Evolutionary conservation across 2,329 filamentous ascomycete genomes (phyloP), one percentile per base, ranked within the genome.

Genomic region (Fusarium humuli): DNA sequence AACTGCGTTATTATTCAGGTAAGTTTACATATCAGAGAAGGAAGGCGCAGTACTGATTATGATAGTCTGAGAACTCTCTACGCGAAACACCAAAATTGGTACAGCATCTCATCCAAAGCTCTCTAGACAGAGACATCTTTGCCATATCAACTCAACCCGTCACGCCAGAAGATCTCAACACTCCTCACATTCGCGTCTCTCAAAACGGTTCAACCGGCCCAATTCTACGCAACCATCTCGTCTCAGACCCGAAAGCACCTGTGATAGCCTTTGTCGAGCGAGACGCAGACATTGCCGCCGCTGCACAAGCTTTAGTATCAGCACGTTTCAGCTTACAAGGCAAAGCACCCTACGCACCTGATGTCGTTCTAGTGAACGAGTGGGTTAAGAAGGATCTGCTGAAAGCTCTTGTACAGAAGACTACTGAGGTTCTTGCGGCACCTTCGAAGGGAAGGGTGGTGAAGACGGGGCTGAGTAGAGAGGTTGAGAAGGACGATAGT

Each of bases 371-470:
- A 0, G 72, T 74, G 2, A 74, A 74, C 4, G 72, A 74, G 18
- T 74, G 63, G 58, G 67, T 73, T 6, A 74, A 73, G 45, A 74
- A 70, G 13, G 72, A 74, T 6, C 27, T 74, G 6, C n/a, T 72
- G 5, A 41, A 65, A 0, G 61, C 68, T 2, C 63, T 70, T 2
- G 58, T 71, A 0, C 68, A 69, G 7, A 58, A 70, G 8, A 69
- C 55, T 6, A 71, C 68, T 1, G 58, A 68, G 3, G 61, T 69
- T 0, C 8, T 68, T 0, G 40, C 63, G 0, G 53, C 67, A 0
- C 32, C 41, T 1, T 23, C 29, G 1, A 57, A 57, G 1, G 12
- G n/a, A 0, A 56, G 54, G 3, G 5, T 6, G 0, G 20, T 11
- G 0, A 70, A 65, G 1, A 54, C 63, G 0, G 44, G 27, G 2